Conservation (phyloP, 1,284 basidiomycete species). For the Sparassis latifolia region DNA sequence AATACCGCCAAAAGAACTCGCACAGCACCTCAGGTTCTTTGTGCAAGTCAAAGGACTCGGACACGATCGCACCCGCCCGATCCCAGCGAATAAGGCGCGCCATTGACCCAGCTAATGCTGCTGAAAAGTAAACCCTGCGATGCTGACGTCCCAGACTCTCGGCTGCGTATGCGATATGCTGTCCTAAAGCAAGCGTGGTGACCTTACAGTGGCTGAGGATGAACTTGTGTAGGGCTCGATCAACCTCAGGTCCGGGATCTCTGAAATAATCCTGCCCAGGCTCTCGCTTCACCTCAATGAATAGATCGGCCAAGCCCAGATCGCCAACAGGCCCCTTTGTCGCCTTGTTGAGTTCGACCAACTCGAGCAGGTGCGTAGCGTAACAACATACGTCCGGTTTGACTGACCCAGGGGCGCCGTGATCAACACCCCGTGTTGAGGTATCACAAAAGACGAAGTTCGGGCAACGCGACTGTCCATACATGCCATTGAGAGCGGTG, state of each 20-base stretch:
- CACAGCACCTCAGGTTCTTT: constrained; percentile 5
- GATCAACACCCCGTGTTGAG: too few species aligned
- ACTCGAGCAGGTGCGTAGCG: not conserved
- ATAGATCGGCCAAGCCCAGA: constrained; percentile 5
- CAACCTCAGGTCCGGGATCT: not conserved
- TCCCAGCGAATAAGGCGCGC: constrained; percentile 10
- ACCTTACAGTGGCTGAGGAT: not conserved
- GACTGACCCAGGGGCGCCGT: too few species aligned
- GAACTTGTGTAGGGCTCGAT: constrained; percentile 1
- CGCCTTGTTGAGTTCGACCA: too few species aligned
- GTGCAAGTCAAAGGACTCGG: constrained; percentile 6
- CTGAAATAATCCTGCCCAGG: not conserved
- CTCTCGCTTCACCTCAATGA: constrained; percentile 1
- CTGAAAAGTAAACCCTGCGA: constrained; percentile 5
- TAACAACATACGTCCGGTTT: too few species aligned
- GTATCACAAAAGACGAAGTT: too few species aligned
- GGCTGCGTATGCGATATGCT: constrained; percentile 6
- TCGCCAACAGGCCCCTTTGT: not conserved
- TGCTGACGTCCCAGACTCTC: constrained; percentile 6
- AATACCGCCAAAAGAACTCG: not conserved
- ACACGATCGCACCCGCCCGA: constrained; percentile 6
- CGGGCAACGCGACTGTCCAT: too few species aligned
- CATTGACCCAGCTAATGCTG: not conserved
- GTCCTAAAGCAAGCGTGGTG: constrained; percentile 1
- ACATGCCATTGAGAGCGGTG: too few species aligned